phyloP scores from a whole-genome alignment of 1,284 basidiomycete genomes.

The Mycena sp. region DNA sequence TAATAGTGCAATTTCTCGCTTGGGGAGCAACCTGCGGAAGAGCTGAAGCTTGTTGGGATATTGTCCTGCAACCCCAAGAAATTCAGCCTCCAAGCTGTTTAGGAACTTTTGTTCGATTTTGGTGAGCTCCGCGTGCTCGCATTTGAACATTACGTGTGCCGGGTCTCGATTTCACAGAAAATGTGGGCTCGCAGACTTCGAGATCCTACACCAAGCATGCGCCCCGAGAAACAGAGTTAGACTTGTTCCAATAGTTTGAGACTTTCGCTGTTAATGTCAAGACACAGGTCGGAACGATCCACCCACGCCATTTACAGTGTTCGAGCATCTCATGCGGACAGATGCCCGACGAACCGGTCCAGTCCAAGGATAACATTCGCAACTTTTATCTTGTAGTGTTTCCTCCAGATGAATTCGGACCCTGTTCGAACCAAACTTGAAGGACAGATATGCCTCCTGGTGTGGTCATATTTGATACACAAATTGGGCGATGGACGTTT shows the following conservation, averaged over 20 bases:
- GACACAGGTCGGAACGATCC: background rate
- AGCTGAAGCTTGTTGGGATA: background rate
- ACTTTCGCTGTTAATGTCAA: background rate
- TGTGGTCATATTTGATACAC: no score
- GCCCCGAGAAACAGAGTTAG: background rate
- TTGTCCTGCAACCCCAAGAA: background rate
- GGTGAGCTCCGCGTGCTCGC: background rate
- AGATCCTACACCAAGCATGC: constrained; percentile 1
- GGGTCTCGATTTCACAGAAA: background rate
- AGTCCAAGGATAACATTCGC: no score
- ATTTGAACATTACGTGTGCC: background rate
- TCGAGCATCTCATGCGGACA: no score
- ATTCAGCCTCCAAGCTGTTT: background rate
- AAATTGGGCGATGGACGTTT: no score
- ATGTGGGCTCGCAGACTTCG: background rate
- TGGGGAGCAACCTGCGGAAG: no score
- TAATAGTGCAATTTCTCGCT: no score
- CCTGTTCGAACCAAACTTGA: no score
- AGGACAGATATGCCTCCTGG: no score
- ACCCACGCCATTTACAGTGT: no score
- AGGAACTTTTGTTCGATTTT: background rate
- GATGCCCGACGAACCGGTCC: no score
- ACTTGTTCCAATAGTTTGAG: constrained; percentile 2
- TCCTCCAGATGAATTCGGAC: no score
- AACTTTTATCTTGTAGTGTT: no score